phyloP scores from a whole-genome alignment of 208 protist genomes.

The Acanthamoeba lenticulata region DNA sequence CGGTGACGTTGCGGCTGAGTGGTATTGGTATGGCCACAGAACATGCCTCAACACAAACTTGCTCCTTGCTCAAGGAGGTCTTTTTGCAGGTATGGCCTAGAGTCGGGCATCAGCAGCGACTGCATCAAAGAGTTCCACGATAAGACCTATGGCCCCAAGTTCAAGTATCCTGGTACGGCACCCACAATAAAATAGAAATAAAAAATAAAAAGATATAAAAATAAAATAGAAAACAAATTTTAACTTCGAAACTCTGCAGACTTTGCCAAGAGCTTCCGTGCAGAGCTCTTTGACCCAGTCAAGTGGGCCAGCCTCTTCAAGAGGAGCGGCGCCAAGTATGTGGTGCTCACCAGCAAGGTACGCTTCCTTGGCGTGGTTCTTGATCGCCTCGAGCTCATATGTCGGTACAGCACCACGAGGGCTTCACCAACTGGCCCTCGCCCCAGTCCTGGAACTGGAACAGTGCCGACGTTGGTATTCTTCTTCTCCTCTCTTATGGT shows the following conservation, averaged over 20 bases:
- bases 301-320: slow-evolving; percentile 77
- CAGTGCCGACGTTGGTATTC: slow-evolving; percentile 40
- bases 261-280: slow-evolving; percentile 76
- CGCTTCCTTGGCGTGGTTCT: background rate
- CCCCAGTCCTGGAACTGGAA: slow-evolving; percentile 79
- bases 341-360: slow-evolving; percentile 77
- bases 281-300: slow-evolving; percentile 72
- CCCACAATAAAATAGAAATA: background rate
- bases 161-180: slow-evolving; percentile 63
- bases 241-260: background rate
- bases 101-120: background rate
- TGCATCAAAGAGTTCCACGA: slow-evolving; percentile 55
- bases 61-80: background rate
- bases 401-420: slow-evolving; percentile 81
- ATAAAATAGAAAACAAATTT: background rate
- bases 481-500: background rate
- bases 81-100: background rate
- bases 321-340: slow-evolving; percentile 79
- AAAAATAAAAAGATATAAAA: background rate
- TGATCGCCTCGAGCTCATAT: background rate
- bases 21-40: slow-evolving; percentile 82
- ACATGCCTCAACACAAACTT: background rate
- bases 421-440: slow-evolving; percentile 72
- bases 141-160: slow-evolving; percentile 68
- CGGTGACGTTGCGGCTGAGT: slow-evolving; percentile 60